Base-by-base conservation (phyloP, 768 basidiomycete species). In the Collybiopsis confluens region DNA sequence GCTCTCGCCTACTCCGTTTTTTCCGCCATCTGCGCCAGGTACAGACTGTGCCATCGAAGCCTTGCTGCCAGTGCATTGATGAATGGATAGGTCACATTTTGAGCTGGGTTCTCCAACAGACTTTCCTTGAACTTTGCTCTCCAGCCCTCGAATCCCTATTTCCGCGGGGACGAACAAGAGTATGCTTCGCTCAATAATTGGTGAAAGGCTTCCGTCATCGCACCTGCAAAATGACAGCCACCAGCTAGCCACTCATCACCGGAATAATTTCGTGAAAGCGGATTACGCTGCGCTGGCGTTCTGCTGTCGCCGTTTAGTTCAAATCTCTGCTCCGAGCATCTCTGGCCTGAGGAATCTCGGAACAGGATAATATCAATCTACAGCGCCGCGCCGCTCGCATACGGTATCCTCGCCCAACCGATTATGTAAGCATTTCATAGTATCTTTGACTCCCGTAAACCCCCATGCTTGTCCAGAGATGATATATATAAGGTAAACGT, bases 131-230 rank as follows among this genome's bases (percentile, higher is more conserved):
- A n/a, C 28, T 33, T 35, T 24, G n/a, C 28, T n/a, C 36, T n/a
- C 30, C 35, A n/a, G 9, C 6, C 33, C 8, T 36, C 33, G 37
- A 33, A 23, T 37, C 23, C 48, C 48, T 50, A 50, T 24, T 28
- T 27, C 50, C 50, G 50, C 50, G 50, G 50, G 50, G 20, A 52
- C 50, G 50, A 52, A 52, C 41, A 52, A 52, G 23, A 21, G 9
- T 7, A 33, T 40, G 38, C 38, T 40, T 40, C 38, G 4, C 38
- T 36, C 38, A 40, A 40, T 16, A 40, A 7, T 40, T 40, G 6
- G 15, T 40, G 13, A 20, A 40, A 6, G 13, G n/a, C n/a, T n/a
- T n/a, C n/a, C n/a, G n/a, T n/a, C n/a, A n/a, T n/a, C n/a, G n/a
- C n/a, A n/a, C n/a, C n/a, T n/a, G n/a, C n/a, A n/a, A n/a, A n/a